These are phyloP conservation scores for Solanum okadae DNA, from an alignment of 257 asterid genomes.

Conservation along the genomic window DNA sequence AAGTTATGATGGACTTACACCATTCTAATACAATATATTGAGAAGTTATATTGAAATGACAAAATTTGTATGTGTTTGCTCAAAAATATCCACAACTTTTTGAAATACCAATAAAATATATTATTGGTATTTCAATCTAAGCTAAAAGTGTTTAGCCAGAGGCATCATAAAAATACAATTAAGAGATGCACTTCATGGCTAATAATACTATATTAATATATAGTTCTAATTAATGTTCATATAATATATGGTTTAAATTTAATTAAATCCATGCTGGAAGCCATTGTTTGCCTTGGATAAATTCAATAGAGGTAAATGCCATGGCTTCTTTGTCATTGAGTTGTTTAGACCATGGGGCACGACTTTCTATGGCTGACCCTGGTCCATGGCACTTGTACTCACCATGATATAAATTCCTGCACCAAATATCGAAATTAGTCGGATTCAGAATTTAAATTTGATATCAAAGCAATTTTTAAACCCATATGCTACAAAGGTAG, in stretches of 20 bases:
- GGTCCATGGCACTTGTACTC: conserved; percentile 74
- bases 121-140: background rate
- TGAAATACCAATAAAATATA: no score
- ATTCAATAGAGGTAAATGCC: conserved; percentile 37
- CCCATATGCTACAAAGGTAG: background rate
- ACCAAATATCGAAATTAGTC: background rate
- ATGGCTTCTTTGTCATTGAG: conserved; percentile 48
- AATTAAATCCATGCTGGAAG: conserved; percentile 50
- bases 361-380: conserved; percentile 34
- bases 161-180: background rate
- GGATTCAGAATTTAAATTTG: background rate
- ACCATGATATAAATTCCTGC: conserved; percentile 55
- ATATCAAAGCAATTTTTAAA: background rate
- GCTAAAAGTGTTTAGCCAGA: background rate
- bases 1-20: background rate
- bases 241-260: background rate
- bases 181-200: background rate
- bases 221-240: background rate
- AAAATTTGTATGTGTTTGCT: background rate
- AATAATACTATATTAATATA: background rate
- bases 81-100: background rate
- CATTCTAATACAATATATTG: background rate
- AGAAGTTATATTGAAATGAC: background rate
- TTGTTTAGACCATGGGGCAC: conserved; percentile 67
- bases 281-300: conserved; percentile 68